Evolutionary conservation across 805 yeast species (phyloP), one percentile per base, ranked within the genome.

Genomic region (Brettanomyces nanus): DNA sequence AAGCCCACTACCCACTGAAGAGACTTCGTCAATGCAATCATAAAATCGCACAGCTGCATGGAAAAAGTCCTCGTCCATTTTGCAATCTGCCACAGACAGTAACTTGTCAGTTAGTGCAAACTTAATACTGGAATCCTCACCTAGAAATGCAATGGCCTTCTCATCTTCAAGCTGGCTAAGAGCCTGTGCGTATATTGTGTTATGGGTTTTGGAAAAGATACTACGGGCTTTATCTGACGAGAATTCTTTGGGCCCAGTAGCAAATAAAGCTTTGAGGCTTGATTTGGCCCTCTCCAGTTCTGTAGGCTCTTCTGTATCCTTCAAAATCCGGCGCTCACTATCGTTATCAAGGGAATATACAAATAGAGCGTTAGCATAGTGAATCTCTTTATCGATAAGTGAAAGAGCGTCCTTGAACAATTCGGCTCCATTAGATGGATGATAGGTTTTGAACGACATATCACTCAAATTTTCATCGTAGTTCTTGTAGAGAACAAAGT

Each of bases 311-410:
- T 26, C 29, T n/a, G 36, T 34, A 11, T 39, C 41, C 5, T 33
- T 33, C 13, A 33, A 28, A 4, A 17, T 19, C 4, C 50, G 20
- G 19, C 43, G 22, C 18, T 47, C 35, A 19, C 41, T 42, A 5
- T 39, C 49, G 14, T 45, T 41, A 4, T 48, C 44, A 11, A 49
- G 46, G 6, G 65, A 53, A 34, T 53, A 61, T 19, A 68, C 59
- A 50, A 74, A 80, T 0, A 71, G 58, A 2, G 63, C 58, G 27
- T 62, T 63, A 0, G 74, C 57, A 35, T 79, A 56, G 20, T 66
- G 59, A 9, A 71, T 71, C 47, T 84, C 89, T 38, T 82, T 73
- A 48, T 80, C 86, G 38, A 80, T 62, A 80, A 84, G 76, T 1
- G 95, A 80, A 21, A 72, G 66, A 36, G 52, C 41, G 21, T 69